Conservation (phyloP, 306 rosid species). For the Delonix regia region DNA sequence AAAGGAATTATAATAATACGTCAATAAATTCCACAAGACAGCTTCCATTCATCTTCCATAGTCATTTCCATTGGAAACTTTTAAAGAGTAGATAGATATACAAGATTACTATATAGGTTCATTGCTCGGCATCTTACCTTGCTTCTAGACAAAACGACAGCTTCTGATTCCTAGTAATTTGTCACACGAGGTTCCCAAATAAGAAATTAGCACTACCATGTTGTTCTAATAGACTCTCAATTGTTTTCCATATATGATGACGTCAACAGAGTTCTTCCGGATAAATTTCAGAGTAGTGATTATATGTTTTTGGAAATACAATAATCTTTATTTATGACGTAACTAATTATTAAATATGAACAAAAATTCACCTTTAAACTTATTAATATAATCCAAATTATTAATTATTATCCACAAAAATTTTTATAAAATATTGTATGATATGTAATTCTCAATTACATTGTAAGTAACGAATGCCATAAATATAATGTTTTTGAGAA, state of each 20-base stretch:
- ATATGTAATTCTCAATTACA: no score
- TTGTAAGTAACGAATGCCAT: no score
- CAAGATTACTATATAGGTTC: conserved; percentile 13
- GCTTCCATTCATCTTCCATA: conserved; percentile 48
- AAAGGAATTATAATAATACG: not conserved
- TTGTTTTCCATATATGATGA: not conserved
- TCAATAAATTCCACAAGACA: conserved; percentile 30
- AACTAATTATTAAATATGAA: no score
- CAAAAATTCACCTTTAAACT: no score
- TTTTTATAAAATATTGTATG: no score
- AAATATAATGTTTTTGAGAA: no score
- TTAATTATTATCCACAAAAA: no score
- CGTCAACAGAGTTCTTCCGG: not conserved
- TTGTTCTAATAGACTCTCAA: not conserved
- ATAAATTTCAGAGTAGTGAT: no score
- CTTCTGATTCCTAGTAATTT: not conserved
- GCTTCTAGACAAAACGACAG: not conserved
- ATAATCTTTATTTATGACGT: no score
- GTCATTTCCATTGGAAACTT: conserved; percentile 27
- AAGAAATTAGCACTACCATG: not conserved
- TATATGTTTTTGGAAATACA: no score
- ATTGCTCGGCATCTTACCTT: conserved; percentile 34
- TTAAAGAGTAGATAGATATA: not conserved
- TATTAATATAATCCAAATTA: no score
- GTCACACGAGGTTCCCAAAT: not conserved